A percentile compares a stretch with the other conserved stretches of the same genome.
Evolutionary conservation across 2,329 filamentous ascomycete species (phyloP).

Genomic region (Hortaea sp.): DNA sequence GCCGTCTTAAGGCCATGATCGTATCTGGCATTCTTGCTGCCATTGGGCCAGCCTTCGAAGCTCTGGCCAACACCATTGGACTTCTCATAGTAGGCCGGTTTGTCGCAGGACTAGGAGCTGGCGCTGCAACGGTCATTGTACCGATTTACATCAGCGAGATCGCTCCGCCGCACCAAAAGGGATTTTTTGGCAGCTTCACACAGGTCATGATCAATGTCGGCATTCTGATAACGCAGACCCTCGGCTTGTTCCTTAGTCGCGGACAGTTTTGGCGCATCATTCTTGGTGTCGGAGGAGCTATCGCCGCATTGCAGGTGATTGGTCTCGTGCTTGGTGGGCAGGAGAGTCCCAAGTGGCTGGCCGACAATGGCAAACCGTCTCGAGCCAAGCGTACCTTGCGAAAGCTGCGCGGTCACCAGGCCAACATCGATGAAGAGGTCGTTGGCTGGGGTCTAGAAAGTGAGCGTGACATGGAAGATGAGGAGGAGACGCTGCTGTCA

Average conservation of each 20-base stretch:
- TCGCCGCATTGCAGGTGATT: constrained; percentile 57
- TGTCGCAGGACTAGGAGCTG: constrained; percentile 72
- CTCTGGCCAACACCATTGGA: constrained; percentile 56
- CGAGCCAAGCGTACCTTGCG: constrained; percentile 60
- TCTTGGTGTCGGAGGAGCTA: constrained; percentile 58
- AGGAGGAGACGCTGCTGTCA: constrained; percentile 61
- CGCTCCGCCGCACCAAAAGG: constrained; percentile 51
- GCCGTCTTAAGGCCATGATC: constrained; percentile 66
- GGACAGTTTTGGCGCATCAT: constrained; percentile 76
- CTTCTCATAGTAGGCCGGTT: constrained; percentile 65
- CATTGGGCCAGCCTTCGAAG: constrained; percentile 65
- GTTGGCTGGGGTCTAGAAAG: constrained; percentile 34
- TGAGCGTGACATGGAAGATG: constrained; percentile 35
- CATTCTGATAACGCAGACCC: constrained; percentile 69
- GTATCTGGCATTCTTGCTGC: constrained; percentile 68
- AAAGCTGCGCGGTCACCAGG: constrained; percentile 60
- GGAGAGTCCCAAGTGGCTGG: constrained; percentile 83
- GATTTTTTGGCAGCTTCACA: constrained; percentile 72
- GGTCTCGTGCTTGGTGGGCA: constrained; percentile 63
- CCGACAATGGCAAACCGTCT: constrained; percentile 50
- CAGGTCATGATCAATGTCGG: constrained; percentile 86
- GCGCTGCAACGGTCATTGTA: constrained; percentile 82
- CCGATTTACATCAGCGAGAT: constrained; percentile 93
- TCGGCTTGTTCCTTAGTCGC: constrained; percentile 81
- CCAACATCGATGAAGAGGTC: constrained; percentile 65